Evolutionary conservation across 768 basidiomycete genomes (phyloP).

Genomic region (Boletellus sp.): DNA sequence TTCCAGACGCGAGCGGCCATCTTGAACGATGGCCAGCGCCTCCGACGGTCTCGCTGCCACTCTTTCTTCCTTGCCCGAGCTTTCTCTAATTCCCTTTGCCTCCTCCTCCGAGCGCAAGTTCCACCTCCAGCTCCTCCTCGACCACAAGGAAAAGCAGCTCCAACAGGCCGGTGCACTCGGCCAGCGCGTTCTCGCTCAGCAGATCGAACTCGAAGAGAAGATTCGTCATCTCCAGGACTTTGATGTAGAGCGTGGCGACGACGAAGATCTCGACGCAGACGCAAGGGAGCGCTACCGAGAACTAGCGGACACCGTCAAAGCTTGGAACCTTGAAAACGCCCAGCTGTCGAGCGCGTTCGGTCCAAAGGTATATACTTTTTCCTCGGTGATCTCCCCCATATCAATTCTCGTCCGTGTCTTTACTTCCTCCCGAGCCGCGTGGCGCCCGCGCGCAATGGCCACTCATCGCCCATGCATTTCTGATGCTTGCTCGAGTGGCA

Average conservation of each 20-base stretch:
- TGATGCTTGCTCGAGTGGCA: neutral
- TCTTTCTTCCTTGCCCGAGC: slow-evolving; percentile 40
- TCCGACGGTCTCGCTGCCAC: slow-evolving; percentile 34
- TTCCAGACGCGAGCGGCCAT: slow-evolving; percentile 13
- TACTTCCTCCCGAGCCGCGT: slow-evolving; percentile 16
- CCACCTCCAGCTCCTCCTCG: slow-evolving; percentile 68
- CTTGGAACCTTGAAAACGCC: slow-evolving; percentile 79
- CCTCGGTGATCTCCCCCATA: neutral
- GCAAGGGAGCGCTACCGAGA: slow-evolving; percentile 73
- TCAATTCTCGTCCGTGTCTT: slow-evolving; percentile 9
- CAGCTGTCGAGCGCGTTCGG: slow-evolving; percentile 69
- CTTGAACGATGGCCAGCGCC: slow-evolving; percentile 38
- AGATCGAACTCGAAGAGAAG: slow-evolving; percentile 87
- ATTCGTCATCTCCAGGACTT: slow-evolving; percentile 77
- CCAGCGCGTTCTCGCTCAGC: slow-evolving; percentile 89
- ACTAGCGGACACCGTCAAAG: slow-evolving; percentile 66
- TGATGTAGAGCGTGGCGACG: slow-evolving; percentile 60
- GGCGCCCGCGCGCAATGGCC: slow-evolving; percentile 7
- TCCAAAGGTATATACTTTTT: slow-evolving; percentile 47
- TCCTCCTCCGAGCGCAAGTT: slow-evolving; percentile 59
- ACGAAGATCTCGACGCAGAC: slow-evolving; percentile 61
- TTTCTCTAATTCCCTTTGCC: slow-evolving; percentile 39
- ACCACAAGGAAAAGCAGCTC: slow-evolving; percentile 88
- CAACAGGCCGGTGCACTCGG: slow-evolving; percentile 90
- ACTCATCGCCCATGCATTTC: neutral